Evolutionary conservation across 805 yeast species (phyloP).

Genomic region (Starmerella cellae): DNA sequence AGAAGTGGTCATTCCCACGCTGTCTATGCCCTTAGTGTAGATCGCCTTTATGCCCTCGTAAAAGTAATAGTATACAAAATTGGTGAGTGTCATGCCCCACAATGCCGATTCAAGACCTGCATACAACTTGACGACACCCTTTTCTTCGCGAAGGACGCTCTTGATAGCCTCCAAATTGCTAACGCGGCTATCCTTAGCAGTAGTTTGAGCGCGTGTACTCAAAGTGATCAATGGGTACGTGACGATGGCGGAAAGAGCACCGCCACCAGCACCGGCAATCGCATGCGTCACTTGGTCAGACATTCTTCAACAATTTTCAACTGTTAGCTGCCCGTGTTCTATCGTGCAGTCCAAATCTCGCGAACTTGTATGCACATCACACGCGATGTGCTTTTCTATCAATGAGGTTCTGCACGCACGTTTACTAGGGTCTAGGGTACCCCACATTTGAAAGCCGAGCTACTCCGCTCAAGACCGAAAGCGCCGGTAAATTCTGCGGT

Average conservation of each 20-base stretch:
- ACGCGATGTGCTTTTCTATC: no score
- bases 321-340: no score
- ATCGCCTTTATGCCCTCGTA: constrained; percentile 50
- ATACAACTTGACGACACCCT: constrained; percentile 59
- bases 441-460: no score
- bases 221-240: constrained; percentile 83
- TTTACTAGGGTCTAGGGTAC: no score
- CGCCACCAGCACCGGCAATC: constrained; percentile 89
- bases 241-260: constrained; percentile 71
- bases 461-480: no score
- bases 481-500: no score
- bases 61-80: constrained; percentile 80
- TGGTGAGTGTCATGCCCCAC: constrained; percentile 72
- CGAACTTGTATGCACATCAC: no score
- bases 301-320: no score
- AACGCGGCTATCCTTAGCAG: constrained; percentile 21
- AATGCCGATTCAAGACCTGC: constrained; percentile 81
- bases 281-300: constrained; percentile 56
- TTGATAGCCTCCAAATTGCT: constrained; percentile 32
- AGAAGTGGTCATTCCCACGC: constrained; percentile 32
- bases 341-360: no score
- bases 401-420: no score
- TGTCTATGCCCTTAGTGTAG: constrained; percentile 19
- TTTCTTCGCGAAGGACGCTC: constrained; percentile 36
- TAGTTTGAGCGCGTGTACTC: constrained; percentile 81